Evolutionary conservation across 345 rosid species (phyloP).

Genomic region (Mangifera indica): DNA sequence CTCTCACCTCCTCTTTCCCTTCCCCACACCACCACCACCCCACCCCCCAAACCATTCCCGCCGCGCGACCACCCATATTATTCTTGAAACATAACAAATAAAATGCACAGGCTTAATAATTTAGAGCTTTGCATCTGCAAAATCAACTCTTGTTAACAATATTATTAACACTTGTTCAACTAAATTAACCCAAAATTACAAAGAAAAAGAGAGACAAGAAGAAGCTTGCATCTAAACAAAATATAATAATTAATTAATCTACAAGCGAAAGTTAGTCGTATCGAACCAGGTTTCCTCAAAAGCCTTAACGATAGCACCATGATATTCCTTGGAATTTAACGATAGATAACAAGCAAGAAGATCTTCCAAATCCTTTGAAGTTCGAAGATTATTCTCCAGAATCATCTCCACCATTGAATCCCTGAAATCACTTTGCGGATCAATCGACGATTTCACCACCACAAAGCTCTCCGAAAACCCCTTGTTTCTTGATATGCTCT

Average conservation of each 20-base stretch:
- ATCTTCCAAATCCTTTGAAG: constrained; percentile 67
- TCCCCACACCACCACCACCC: no score
- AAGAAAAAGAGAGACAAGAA: no score
- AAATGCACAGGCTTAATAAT: no score
- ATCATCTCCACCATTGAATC: constrained; percentile 95
- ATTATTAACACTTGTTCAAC: no score
- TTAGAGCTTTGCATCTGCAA: no score
- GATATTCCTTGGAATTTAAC: constrained; percentile 63
- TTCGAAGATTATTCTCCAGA: constrained; percentile 59
- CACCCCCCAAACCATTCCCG: no score
- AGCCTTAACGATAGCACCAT: constrained; percentile 61
- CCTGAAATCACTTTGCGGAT: constrained; percentile 79
- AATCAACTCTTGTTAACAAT: no score
- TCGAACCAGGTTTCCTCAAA: constrained; percentile 78
- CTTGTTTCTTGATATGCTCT: constrained; percentile 37
- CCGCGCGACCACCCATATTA: no score
- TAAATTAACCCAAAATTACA: no score
- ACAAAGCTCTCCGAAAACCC: constrained; percentile 45
- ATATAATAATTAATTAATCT: constrained; percentile 7
- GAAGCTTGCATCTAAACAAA: no score
- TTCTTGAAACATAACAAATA: no score
- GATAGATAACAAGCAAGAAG: constrained; percentile 84
- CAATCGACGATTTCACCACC: constrained; percentile 59
- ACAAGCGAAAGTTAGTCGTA: constrained; percentile 25
- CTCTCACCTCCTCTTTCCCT: no score